These are phyloP conservation scores for Rubus idaeus DNA, from an alignment of 306 rosid genomes.

Conservation along the genomic window DNA sequence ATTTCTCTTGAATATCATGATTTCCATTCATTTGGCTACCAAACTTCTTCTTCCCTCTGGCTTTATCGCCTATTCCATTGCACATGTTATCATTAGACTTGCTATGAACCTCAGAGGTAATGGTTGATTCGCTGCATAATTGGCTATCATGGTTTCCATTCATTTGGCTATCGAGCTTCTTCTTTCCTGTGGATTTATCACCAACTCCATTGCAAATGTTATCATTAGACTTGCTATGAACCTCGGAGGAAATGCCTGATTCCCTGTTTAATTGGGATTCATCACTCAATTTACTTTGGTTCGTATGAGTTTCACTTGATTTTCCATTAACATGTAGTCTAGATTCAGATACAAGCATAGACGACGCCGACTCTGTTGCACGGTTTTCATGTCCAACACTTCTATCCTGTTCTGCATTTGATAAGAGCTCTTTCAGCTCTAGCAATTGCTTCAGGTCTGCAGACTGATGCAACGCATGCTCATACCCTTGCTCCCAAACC, in stretches of 20 bases:
- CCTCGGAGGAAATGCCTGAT: slow-evolving; percentile 46
- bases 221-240: slow-evolving; percentile 40
- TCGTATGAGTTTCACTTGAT: slow-evolving; percentile 31
- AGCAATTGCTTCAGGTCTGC: slow-evolving; percentile 85
- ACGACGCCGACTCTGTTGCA: slow-evolving; percentile 22
- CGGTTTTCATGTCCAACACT: slow-evolving; percentile 32
- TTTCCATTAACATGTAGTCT: slow-evolving; percentile 33
- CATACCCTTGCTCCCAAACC: slow-evolving; percentile 92
- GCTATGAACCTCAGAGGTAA: not conserved
- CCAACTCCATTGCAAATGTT: slow-evolving; percentile 36
- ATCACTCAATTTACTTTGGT: slow-evolving; percentile 29
- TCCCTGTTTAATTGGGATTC: slow-evolving; percentile 39
- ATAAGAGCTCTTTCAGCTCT: slow-evolving; percentile 81
- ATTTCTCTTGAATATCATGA: slow-evolving; percentile 47
- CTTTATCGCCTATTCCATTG: slow-evolving; percentile 7
- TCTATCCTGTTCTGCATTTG: slow-evolving; percentile 47
- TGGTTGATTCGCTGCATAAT: not conserved
- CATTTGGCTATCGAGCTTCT: slow-evolving; percentile 41
- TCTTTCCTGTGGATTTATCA: slow-evolving; percentile 41
- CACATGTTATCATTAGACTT: not conserved
- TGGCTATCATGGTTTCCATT: slow-evolving; percentile 57
- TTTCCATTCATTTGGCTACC: slow-evolving; percentile 50
- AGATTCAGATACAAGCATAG: slow-evolving; percentile 35
- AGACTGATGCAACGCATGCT: slow-evolving; percentile 62
- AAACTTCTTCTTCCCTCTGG: slow-evolving; percentile 37